Evolutionary conservation across 768 basidiomycete genomes (phyloP), one percentile per base, ranked within the genome.

Genomic region (Tremella yokohamensis): DNA sequence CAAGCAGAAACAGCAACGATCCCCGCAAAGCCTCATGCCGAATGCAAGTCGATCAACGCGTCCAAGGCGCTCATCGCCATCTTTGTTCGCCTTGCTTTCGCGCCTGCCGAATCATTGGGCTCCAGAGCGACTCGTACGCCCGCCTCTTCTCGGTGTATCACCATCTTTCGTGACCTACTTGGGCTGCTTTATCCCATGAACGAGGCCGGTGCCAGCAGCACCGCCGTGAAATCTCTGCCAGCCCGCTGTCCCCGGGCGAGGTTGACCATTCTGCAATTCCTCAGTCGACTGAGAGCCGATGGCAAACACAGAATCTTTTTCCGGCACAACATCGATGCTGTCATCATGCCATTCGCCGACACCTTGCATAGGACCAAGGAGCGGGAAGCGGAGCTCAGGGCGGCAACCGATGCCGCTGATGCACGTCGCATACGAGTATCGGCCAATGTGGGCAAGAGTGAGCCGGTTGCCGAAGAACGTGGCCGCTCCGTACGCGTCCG

Each of bases 241-340:
- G 74, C 76, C 39, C 50, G 65, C 11, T 78, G 79, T 29, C 66
- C 83, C 0, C 79, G 83, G 40, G 86, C 87, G 0, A 80, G 89
- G 20, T 72, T 98, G 16, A 79, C 84, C 12, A 81, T 87, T 3
- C 79, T 98, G 18, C 89, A 91, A 70, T 96, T 94, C 80, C 73
- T 96, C 62, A 84, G 92, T 80, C 84, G 90, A 13, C 79, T 98
- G 18, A 82, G 94, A 55, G 91, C 88, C 0, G 93, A 96, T 71
- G 84, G 89, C 0, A 88, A 92, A 64, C 94, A 99, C 69, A 82
- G 86, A 11, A 69, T 98, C 40, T 96, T 86, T 74, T 86, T 87
- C 56, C 81, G 83, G 18, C 78, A 81, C 44, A 76, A 85, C 42
- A 64, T 81, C 37, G 80, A 82, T 58, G 49, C 52, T 9, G 69